Percentiles rank a stretch among this genome's conserved stretches.
Evolutionary conservation across 1,284 basidiomycete species (phyloP).

Genomic region (Cryptococcus neoformans): DNA sequence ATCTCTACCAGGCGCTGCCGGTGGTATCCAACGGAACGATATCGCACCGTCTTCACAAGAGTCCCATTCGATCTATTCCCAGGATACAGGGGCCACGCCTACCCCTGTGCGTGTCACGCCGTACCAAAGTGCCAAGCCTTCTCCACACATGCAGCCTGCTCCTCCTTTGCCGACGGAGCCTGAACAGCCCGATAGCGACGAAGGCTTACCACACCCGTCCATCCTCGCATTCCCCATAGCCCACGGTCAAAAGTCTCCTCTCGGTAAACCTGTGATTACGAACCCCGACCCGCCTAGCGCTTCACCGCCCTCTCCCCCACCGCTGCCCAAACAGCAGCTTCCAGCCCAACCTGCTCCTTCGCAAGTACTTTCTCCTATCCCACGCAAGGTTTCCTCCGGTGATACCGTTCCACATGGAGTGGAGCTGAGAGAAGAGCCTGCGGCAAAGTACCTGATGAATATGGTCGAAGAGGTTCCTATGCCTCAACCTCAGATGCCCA

Average conservation of each 20-base stretch:
- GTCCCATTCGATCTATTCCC: slow-evolving; percentile 23
- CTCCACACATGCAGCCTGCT: neutral
- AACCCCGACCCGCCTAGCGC: neutral
- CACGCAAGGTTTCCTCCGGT: slow-evolving; percentile 26
- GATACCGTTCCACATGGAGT: slow-evolving; percentile 8
- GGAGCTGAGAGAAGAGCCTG: slow-evolving; percentile 38
- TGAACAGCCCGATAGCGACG: neutral
- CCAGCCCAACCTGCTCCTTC: neutral
- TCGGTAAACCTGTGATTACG: neutral
- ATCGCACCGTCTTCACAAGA: slow-evolving; percentile 10
- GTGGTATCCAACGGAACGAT: neutral
- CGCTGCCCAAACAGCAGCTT: neutral
- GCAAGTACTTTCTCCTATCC: slow-evolving; percentile 24
- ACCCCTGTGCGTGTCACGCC: neutral
- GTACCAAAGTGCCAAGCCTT: slow-evolving; percentile 2
- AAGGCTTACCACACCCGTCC: neutral
- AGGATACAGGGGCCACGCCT: slow-evolving; percentile 20
- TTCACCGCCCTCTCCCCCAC: neutral
- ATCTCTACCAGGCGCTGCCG: neutral
- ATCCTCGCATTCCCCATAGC: neutral
- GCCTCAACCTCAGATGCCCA: neutral
- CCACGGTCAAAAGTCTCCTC: neutral
- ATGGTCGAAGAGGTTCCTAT: slow-evolving; percentile 37
- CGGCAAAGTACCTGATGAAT: slow-evolving; percentile 45
- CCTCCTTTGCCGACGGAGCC: neutral